Percentiles rank a stretch among this genome's conserved stretches.
Evolutionary conservation across 2,329 filamentous ascomycete species (phyloP).

Genomic region (Dactylonectria estremocensis): DNA sequence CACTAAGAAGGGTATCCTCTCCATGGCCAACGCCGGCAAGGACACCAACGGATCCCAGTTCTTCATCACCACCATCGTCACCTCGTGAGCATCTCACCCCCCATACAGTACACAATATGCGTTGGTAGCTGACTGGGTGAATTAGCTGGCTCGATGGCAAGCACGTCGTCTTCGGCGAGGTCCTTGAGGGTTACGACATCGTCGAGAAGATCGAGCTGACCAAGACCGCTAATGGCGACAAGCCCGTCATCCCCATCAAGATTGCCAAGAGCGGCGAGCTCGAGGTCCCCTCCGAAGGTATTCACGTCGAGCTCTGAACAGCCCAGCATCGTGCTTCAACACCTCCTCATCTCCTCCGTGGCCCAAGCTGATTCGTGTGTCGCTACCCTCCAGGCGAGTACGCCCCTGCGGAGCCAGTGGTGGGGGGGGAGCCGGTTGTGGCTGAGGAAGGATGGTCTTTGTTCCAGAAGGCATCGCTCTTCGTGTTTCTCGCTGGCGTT

Average conservation of each 20-base stretch:
- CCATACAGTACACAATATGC: neutral
- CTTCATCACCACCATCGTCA: slow-evolving; percentile 90
- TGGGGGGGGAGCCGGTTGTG: neutral
- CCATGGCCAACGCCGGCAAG: slow-evolving; percentile 88
- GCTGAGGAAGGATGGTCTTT: slow-evolving; percentile 43
- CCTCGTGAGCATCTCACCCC: slow-evolving; percentile 68
- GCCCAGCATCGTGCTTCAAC: slow-evolving; percentile 41
- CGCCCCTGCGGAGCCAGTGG: slow-evolving; percentile 22
- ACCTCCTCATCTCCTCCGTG: slow-evolving; percentile 41
- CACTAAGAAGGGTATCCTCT: slow-evolving; percentile 85
- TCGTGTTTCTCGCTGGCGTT: slow-evolving; percentile 40
- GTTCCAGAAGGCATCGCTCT: slow-evolving; percentile 43
- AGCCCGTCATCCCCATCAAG: slow-evolving; percentile 78
- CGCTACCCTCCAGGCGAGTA: slow-evolving; percentile 47
- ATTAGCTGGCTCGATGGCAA: slow-evolving; percentile 84
- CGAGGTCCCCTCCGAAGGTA: slow-evolving; percentile 90
- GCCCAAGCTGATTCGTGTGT: slow-evolving; percentile 54
- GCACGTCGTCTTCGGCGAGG: slow-evolving; percentile 92
- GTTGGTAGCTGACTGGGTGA: slow-evolving; percentile 20
- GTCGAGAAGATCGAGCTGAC: slow-evolving; percentile 84
- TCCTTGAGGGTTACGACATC: slow-evolving; percentile 87
- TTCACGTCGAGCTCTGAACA: slow-evolving; percentile 87
- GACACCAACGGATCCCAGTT: slow-evolving; percentile 93
- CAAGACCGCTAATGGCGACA: slow-evolving; percentile 76
- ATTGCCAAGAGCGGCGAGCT: slow-evolving; percentile 89